Conservation (phyloP, 441 rosid genomes). For the Croton laevigatus region DNA sequence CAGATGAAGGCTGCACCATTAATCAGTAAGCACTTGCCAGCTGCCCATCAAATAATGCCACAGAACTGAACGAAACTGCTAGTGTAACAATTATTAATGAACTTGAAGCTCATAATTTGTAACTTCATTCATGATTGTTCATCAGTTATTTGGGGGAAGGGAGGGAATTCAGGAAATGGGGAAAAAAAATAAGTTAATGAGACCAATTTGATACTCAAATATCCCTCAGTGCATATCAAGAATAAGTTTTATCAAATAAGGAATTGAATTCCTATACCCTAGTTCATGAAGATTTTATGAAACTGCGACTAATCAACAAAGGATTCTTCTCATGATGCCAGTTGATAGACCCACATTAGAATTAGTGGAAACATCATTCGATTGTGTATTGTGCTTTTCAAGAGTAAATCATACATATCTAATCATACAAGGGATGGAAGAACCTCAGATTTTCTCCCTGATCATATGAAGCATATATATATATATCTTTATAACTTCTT, state of each 20-base stretch:
- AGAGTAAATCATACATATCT: conserved; percentile 2
- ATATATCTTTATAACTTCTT: background rate
- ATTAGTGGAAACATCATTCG: background rate
- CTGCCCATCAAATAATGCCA: background rate
- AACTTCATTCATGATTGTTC: background rate
- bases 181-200: background rate
- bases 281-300: background rate
- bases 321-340: background rate
- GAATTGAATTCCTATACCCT: background rate
- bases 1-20: background rate
- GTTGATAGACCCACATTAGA: background rate
- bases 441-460: background rate
- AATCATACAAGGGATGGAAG: background rate
- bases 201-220: background rate
- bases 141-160: background rate
- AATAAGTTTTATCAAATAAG: background rate
- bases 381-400: background rate
- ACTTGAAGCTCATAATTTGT: background rate
- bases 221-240: no score
- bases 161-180: no score
- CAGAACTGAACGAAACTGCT: conserved; percentile 2
- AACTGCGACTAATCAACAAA: background rate
- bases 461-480: background rate
- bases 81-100: background rate
- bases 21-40: background rate